phyloP scores from a whole-genome alignment of 371 early-diverging fungal species.

The Syncephalastrum monosporum region DNA sequence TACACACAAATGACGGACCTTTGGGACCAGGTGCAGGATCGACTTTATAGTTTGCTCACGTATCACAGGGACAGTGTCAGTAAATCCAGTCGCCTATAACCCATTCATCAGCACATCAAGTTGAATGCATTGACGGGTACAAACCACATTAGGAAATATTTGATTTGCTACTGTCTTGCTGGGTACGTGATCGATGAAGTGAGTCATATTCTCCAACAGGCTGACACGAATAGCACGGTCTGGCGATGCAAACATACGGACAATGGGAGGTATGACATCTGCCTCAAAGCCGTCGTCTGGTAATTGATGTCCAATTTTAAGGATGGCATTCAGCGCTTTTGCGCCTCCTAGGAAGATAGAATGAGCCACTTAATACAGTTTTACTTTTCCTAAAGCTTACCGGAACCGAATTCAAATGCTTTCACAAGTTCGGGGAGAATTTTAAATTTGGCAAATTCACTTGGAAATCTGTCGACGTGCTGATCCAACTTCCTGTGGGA shows the following conservation, averaged over 20 bases:
- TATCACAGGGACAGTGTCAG: conserved; percentile 85
- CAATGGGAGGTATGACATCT: conserved; percentile 70
- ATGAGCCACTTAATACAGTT: neutral
- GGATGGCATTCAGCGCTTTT: conserved; percentile 78
- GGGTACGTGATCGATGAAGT: conserved; percentile 72
- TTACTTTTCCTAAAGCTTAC: conserved; percentile 14
- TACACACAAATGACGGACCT: conserved; percentile 32
- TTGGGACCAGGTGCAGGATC: conserved; percentile 70
- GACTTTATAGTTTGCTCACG: conserved; percentile 92
- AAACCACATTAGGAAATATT: conserved; percentile 85
- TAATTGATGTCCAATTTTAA: conserved; percentile 80
- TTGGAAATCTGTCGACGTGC: conserved; percentile 72
- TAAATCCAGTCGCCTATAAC: conserved; percentile 79
- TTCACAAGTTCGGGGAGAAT: conserved; percentile 87
- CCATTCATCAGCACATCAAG: conserved; percentile 2
- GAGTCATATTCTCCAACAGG: conserved; percentile 77
- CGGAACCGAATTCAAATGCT: conserved; percentile 90
- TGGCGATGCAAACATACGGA: conserved; percentile 84
- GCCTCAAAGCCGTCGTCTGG: conserved; percentile 70
- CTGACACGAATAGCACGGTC: conserved; percentile 89
- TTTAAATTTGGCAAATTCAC: conserved; percentile 84
- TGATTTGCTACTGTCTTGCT: conserved; percentile 72
- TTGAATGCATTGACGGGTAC: conserved; percentile 6
- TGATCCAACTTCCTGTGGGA: conserved; percentile 50
- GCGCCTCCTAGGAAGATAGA: conserved; percentile 59